These are phyloP conservation scores for Myxozyma geophila DNA, from an alignment of 805 yeast genomes.

Conservation along the genomic window DNA sequence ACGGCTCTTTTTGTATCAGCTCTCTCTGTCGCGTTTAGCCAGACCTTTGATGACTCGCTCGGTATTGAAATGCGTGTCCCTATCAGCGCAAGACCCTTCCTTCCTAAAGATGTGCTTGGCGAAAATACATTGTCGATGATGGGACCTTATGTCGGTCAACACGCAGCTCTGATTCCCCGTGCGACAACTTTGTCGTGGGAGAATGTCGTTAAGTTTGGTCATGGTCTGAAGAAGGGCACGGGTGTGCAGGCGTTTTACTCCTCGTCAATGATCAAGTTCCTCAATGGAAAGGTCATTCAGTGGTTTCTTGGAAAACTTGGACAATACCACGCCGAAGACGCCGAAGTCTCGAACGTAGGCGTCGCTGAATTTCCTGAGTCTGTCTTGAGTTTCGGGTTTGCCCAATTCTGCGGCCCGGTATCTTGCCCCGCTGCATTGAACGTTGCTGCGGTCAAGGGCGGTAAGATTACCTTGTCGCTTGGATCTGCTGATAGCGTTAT, in stretches of 20 bases:
- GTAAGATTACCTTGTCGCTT: too few relatives aligned
- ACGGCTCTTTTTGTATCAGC: constrained; percentile 17
- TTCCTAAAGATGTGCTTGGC: background rate
- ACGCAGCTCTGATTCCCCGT: background rate
- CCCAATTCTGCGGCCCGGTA: too few relatives aligned
- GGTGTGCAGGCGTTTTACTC: background rate
- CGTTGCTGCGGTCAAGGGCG: too few relatives aligned
- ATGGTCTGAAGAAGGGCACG: constrained; percentile 9
- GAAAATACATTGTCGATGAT: background rate
- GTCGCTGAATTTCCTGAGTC: too few relatives aligned
- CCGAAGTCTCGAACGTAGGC: too few relatives aligned
- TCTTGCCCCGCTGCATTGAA: too few relatives aligned
- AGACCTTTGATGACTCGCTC: constrained; percentile 1
- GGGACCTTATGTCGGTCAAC: constrained; percentile 18
- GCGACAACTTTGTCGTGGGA: constrained; percentile 16
- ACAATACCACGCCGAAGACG: too few relatives aligned
- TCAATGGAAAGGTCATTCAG: too few relatives aligned
- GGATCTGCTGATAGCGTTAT: too few relatives aligned
- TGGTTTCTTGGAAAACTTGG: too few relatives aligned
- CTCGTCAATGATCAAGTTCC: too few relatives aligned
- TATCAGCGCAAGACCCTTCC: constrained; percentile 23
- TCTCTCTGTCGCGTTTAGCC: constrained; percentile 2
- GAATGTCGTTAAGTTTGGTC: background rate
- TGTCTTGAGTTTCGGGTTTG: too few relatives aligned
- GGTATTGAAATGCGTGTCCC: constrained; percentile 18